phyloP scores from a whole-genome alignment of 2,329 filamentous ascomycete genomes.

The Epichloe hybrida region DNA sequence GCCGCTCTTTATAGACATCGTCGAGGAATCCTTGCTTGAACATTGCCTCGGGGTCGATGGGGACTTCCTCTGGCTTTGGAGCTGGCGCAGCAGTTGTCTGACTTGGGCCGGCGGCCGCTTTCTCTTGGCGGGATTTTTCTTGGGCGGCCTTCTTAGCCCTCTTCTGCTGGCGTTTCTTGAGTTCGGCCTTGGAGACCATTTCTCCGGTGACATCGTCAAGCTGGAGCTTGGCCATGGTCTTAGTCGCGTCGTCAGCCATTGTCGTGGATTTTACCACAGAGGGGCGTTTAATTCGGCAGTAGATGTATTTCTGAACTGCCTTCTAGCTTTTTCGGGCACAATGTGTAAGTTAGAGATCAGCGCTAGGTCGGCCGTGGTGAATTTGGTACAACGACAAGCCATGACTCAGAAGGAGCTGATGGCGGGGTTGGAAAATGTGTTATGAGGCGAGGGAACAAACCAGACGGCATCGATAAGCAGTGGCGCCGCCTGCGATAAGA shows the following conservation, averaged over 20 bases:
- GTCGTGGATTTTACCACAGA: conserved; percentile 4
- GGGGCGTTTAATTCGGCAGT: neutral
- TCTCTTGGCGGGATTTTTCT: conserved; percentile 69
- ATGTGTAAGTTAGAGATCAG: neutral
- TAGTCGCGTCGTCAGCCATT: conserved; percentile 35
- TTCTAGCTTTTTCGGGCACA: neutral
- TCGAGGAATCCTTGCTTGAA: conserved; percentile 69
- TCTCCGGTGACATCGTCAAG: conserved; percentile 51
- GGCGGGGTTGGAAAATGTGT: conserved; percentile 2
- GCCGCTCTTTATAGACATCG: conserved; percentile 57
- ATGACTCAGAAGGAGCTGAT: conserved; percentile 1
- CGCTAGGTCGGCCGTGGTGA: neutral
- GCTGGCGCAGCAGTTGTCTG: conserved; percentile 19
- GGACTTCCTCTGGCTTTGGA: conserved; percentile 22
- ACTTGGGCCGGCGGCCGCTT: conserved; percentile 50
- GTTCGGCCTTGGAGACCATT: conserved; percentile 48
- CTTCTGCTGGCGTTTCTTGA: conserved; percentile 46
- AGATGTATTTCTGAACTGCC: neutral
- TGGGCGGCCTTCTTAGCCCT: conserved; percentile 40
- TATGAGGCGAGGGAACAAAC: neutral
- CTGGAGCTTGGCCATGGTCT: conserved; percentile 41
- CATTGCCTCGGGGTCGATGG: conserved; percentile 48
- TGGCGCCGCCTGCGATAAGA: neutral
- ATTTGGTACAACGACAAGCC: neutral
- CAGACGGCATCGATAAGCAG: neutral